Evolutionary conservation across 2,329 filamentous ascomycete species (phyloP).

Genomic region (Aspergillus hortae): DNA sequence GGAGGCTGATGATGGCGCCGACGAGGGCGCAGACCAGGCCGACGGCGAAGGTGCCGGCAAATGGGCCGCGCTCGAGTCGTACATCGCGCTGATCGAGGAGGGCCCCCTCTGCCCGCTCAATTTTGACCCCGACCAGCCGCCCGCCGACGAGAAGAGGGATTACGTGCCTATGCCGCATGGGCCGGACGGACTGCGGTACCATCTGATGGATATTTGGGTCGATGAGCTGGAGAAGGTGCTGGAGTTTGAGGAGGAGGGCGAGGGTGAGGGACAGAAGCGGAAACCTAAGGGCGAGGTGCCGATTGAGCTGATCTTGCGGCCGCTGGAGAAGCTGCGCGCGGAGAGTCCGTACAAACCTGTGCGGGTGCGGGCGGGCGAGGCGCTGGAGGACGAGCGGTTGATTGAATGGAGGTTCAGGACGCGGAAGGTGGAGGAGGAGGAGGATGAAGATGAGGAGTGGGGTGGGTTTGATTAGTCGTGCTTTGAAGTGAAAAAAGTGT

Average conservation of each 20-base stretch:
- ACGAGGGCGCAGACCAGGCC: constrained; percentile 6
- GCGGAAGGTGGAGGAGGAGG: constrained; percentile 36
- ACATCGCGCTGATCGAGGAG: constrained; percentile 38
- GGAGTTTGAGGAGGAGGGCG: constrained; percentile 39
- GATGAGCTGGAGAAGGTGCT: constrained; percentile 79
- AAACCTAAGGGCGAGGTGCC: constrained; percentile 37
- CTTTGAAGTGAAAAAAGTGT: not conserved
- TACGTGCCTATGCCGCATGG: constrained; percentile 52
- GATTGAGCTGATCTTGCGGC: constrained; percentile 41
- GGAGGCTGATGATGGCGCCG: constrained; percentile 18
- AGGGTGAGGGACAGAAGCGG: constrained; percentile 24
- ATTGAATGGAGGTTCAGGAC: constrained; percentile 54
- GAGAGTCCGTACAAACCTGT: constrained; percentile 67
- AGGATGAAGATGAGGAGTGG: constrained; percentile 51
- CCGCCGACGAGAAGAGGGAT: constrained; percentile 23
- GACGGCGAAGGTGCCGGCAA: constrained; percentile 6
- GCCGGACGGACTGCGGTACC: constrained; percentile 79
- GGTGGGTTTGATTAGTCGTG: constrained; percentile 56
- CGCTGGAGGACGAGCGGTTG: constrained; percentile 70
- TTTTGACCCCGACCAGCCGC: constrained; percentile 32
- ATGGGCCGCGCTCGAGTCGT: constrained; percentile 34
- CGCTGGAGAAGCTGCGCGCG: constrained; percentile 42
- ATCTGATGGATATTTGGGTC: constrained; percentile 85
- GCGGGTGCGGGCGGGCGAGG: constrained; percentile 65
- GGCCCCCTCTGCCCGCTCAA: constrained; percentile 39